Evolutionary conservation across 352 stramenopile species (phyloP).

Genomic region (Globisporangium alternatum): DNA sequence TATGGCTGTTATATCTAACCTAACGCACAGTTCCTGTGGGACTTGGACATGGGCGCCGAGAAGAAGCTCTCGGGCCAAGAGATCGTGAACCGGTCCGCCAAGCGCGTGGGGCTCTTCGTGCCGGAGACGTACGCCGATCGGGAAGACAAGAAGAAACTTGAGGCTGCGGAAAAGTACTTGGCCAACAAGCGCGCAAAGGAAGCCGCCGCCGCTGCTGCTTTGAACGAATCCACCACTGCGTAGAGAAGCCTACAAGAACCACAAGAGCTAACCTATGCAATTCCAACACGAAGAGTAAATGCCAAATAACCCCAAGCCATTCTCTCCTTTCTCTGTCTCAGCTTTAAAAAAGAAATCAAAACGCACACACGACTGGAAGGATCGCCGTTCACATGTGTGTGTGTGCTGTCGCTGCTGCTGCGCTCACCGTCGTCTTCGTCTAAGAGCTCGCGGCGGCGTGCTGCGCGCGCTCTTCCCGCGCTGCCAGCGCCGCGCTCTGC

Average conservation of each 20-base stretch:
- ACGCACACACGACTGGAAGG: background rate
- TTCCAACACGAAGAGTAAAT: background rate
- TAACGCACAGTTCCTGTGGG: slow-evolving; percentile 55
- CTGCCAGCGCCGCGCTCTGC: slow-evolving; percentile 25
- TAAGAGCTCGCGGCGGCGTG: slow-evolving; percentile 41
- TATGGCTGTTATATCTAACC: background rate
- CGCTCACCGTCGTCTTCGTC: background rate
- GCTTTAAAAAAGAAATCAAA: slow-evolving; percentile 11
- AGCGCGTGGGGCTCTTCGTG: slow-evolving; percentile 71
- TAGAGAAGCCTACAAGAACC: background rate
- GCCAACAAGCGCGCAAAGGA: slow-evolving; percentile 50
- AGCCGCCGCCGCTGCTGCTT: slow-evolving; percentile 8
- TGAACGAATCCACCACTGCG: background rate
- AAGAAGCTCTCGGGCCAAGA: slow-evolving; percentile 64
- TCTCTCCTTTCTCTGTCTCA: background rate
- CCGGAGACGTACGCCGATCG: slow-evolving; percentile 67
- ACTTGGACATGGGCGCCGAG: slow-evolving; percentile 66
- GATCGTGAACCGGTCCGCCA: slow-evolving; percentile 74
- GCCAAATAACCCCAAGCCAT: slow-evolving; percentile 1
- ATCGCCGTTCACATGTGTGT: background rate
- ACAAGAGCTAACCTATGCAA: background rate
- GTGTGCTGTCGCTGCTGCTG: background rate
- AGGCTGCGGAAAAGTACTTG: slow-evolving; percentile 53
- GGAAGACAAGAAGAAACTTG: slow-evolving; percentile 46
- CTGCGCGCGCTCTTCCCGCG: slow-evolving; percentile 42